A percentile compares a stretch with the other conserved stretches of the same genome.
phyloP scores from a whole-genome alignment of 192 early-diverging fungal genomes.

The Backusella sp. region DNA sequence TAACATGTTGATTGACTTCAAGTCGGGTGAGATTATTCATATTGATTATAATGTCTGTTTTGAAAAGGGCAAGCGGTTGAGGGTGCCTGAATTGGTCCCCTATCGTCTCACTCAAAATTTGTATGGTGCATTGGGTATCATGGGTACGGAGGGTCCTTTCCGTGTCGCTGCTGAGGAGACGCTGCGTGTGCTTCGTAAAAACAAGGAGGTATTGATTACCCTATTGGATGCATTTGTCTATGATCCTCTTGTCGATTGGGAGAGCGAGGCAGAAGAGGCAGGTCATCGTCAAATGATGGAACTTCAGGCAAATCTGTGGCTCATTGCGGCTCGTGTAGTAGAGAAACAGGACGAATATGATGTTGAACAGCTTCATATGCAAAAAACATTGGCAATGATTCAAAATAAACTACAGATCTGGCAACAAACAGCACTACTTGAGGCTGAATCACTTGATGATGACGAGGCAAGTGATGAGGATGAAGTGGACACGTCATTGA shows the following conservation, averaged over 20 bases:
- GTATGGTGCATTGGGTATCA: slow-evolving; percentile 84
- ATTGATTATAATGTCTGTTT: slow-evolving; percentile 98
- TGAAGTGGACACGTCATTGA: neutral
- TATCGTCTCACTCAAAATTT: slow-evolving; percentile 91
- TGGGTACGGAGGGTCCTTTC: slow-evolving; percentile 80
- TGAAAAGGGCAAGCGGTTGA: slow-evolving; percentile 86
- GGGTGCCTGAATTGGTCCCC: slow-evolving; percentile 89
- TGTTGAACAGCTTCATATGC: neutral
- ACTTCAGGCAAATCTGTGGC: slow-evolving; percentile 23
- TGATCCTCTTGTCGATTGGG: slow-evolving; percentile 76
- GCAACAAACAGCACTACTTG: slow-evolving; percentile 2
- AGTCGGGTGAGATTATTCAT: slow-evolving; percentile 85
- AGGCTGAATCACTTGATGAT: slow-evolving; percentile 8
- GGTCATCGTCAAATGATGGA: slow-evolving; percentile 30
- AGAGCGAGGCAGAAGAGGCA: slow-evolving; percentile 36
- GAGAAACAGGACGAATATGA: slow-evolving; percentile 21
- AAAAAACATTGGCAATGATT: neutral
- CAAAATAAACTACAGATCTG: neutral
- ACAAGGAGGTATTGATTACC: slow-evolving; percentile 78
- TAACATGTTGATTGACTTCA: slow-evolving; percentile 86
- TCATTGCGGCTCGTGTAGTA: slow-evolving; percentile 25
- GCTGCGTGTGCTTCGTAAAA: slow-evolving; percentile 73
- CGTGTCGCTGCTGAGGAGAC: slow-evolving; percentile 75
- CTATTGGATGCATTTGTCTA: slow-evolving; percentile 94
- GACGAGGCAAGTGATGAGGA: slow-evolving; percentile 6